Base-by-base conservation (phyloP, 345 rosid genomes). In the Hibiscus mutabilis region DNA sequence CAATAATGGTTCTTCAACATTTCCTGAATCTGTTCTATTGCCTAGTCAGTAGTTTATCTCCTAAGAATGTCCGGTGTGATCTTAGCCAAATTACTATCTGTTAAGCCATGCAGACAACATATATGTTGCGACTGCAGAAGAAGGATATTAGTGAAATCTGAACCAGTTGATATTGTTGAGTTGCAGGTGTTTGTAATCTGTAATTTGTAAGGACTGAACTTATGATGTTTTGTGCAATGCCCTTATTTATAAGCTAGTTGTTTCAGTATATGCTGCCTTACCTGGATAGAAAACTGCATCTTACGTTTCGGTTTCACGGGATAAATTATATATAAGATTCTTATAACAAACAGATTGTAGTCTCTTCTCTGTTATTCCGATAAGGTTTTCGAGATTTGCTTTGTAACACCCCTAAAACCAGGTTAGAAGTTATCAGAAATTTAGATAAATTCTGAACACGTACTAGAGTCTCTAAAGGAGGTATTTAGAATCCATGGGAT, bases 1-100 rank as follows among this genome's bases (percentile, higher is more conserved):
- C 7, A 94, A 91, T 77, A 94, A 94, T 57, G 98, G 98, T 31
- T 78, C 97, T 65, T 46, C 42, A 1, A 76, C 80, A 22, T 90
- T 91, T 73, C 67, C 91, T 6, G 6, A 31, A 5, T 66, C 74
- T 44, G 46, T 91, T 74, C 87, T 90, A 55, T 77, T 94, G 84
- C 84, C 88, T 33, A 59, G 53, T 47, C 76, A 75, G 12, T 82
- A 67, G 2, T 0, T 49, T 12, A 12, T 18, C n/a, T 21, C 49
- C 33, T 3, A 61, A 61, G 18, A 15, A 33, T 72, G 60, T 62
- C 11, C 27, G 1, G 13, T 18, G 27, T 14, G 59, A 40, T 47
- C 31, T 27, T 60, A 46, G 46, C 59, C 57, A 18, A 47, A 60
- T 47, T 60, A 60, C 8, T 12, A 29, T 19, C 47, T 11, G 18